Evolutionary conservation across 2,329 filamentous ascomycete genomes (phyloP).

Genomic region (Penicillium crustosum): DNA sequence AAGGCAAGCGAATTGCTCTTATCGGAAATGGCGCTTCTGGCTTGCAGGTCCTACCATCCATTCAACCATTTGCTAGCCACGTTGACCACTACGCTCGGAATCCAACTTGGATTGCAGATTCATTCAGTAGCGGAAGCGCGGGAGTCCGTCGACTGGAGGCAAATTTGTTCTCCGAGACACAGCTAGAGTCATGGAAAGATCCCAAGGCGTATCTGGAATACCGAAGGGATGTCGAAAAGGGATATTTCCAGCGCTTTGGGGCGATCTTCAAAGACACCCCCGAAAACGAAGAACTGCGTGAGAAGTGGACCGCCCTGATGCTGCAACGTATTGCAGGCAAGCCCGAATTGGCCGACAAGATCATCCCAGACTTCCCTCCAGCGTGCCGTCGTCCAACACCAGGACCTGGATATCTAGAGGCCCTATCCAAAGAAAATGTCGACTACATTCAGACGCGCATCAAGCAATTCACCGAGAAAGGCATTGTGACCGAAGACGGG

Average conservation of each 20-base stretch:
- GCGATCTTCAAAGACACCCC: constrained; percentile 56
- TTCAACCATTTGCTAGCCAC: constrained; percentile 43
- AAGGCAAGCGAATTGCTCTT: constrained; percentile 52
- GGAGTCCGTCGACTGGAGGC: constrained; percentile 55
- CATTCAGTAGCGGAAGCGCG: constrained; percentile 54
- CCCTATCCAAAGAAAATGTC: constrained; percentile 62
- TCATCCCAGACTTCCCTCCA: constrained; percentile 65
- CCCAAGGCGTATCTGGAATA: constrained; percentile 61
- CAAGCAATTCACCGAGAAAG: constrained; percentile 57
- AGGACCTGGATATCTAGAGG: constrained; percentile 67
- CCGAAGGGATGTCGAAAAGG: constrained; percentile 58
- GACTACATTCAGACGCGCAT: constrained; percentile 60
- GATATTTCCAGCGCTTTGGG: constrained; percentile 62
- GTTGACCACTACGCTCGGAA: constrained; percentile 66
- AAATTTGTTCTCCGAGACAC: constrained; percentile 55
- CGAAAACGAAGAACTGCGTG: constrained; percentile 50
- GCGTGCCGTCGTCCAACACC: constrained; percentile 65
- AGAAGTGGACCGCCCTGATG: constrained; percentile 56
- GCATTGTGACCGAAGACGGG: constrained; percentile 62
- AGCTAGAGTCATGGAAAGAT: constrained; percentile 59
- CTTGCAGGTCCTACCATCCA: constrained; percentile 51
- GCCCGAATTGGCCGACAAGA: constrained; percentile 55
- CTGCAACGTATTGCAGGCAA: constrained; percentile 53
- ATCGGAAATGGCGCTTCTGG: constrained; percentile 65
- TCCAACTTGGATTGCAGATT: constrained; percentile 66